phyloP scores from a whole-genome alignment of 2,329 filamentous ascomycete species.

The Zymoseptoria crescenta region DNA sequence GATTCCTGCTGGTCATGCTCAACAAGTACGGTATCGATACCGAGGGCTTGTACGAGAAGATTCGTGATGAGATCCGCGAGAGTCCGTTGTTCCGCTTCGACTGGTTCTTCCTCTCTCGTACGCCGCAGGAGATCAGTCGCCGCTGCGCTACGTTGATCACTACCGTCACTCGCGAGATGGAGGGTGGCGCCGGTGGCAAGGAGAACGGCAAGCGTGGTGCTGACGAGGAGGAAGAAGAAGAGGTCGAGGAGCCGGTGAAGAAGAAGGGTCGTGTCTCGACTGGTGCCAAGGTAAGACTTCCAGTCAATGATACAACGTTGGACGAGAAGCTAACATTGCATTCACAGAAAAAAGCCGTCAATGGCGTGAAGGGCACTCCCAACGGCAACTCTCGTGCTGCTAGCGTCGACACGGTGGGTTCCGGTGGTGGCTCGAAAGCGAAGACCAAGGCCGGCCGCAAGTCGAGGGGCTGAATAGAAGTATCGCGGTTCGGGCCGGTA shows the following conservation, averaged over 20 bases:
- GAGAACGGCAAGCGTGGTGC: constrained; percentile 67
- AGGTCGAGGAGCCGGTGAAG: constrained; percentile 65
- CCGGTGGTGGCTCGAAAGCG: constrained; percentile 39
- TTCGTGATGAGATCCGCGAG: constrained; percentile 94
- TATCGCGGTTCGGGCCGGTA: not conserved
- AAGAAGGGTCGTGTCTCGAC: constrained; percentile 81
- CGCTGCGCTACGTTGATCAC: constrained; percentile 91
- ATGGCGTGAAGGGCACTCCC: constrained; percentile 77
- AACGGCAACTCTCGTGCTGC: constrained; percentile 74
- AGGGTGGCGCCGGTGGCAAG: constrained; percentile 46
- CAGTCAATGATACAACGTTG: too few relatives aligned
- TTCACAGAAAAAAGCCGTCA: constrained; percentile 80
- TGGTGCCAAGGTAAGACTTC: constrained; percentile 58
- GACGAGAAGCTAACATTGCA: constrained; percentile 6
- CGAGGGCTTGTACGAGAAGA: constrained; percentile 82
- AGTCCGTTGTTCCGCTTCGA: constrained; percentile 94
- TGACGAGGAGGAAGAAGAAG: constrained; percentile 75
- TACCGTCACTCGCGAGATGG: constrained; percentile 91
- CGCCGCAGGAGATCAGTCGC: constrained; percentile 82
- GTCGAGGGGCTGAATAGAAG: not conserved
- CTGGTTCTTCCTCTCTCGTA: constrained; percentile 97
- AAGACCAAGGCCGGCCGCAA: constrained; percentile 35
- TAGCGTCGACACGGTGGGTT: constrained; percentile 72
- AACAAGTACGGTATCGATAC: constrained; percentile 89
- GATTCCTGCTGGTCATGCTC: constrained; percentile 87